phyloP scores from a whole-genome alignment of 2,329 filamentous ascomycete species.

The Fusarium duplospermum region DNA sequence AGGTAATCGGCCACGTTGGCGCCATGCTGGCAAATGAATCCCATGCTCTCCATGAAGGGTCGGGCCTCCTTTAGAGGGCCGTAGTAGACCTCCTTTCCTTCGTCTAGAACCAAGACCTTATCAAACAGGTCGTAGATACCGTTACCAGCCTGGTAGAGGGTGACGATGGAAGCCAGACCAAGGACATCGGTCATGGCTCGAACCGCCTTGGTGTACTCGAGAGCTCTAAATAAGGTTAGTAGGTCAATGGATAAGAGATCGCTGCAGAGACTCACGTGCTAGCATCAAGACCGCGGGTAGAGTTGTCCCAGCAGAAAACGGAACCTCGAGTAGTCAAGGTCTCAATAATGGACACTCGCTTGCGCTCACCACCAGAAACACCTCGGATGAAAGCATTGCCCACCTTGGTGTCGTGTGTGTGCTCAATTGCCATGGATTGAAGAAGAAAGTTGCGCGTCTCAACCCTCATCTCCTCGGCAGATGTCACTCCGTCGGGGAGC shows the following conservation, averaged over 20 bases:
- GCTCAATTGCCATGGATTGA: conserved; percentile 66
- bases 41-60: conserved; percentile 73
- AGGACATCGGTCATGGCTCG: conserved; percentile 72
- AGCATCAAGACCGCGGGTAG: conserved; percentile 73
- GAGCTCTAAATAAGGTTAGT: conserved; percentile 53
- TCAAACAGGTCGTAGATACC: conserved; percentile 77
- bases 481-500: conserved; percentile 56
- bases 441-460: conserved; percentile 67
- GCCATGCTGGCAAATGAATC: conserved; percentile 71
- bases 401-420: conserved; percentile 73
- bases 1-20: conserved; percentile 75
- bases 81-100: conserved; percentile 74
- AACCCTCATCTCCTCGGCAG: conserved; percentile 57
- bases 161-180: conserved; percentile 70
- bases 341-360: conserved; percentile 77
- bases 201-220: conserved; percentile 71
- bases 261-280: conserved; percentile 58
- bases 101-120: conserved; percentile 75
- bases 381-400: conserved; percentile 75
- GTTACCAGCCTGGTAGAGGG: conserved; percentile 77
- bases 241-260: rapidly evolving
- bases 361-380: conserved; percentile 75
- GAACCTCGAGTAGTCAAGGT: conserved; percentile 67
- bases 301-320: conserved; percentile 76
- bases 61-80: conserved; percentile 68